Base-by-base conservation (phyloP, 208 protist species). In the Acanthamoeba lenticulata region DNA sequence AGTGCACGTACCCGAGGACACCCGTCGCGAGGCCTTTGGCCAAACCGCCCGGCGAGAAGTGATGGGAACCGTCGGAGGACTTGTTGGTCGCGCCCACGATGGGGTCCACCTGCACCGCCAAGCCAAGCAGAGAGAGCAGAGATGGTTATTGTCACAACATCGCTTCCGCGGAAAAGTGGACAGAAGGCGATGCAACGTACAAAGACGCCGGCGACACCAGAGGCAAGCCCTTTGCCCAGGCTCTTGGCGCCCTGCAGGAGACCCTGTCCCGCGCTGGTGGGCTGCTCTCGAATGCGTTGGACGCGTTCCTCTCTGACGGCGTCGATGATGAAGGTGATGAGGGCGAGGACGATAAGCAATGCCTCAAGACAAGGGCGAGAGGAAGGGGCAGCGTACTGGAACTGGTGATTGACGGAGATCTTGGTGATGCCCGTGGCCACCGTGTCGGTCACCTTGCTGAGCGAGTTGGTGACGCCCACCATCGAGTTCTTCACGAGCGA, bases 151-250 rank as follows among this genome's bases (percentile, higher is more conserved):
- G 19, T 19, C 24, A 65, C 57, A 24, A n/a, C 21, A 65, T 19
- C 24, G 57, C 24, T 86, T 24, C 32, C 40, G 29, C 9, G 19
- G 38, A 34, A 0, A 90, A 44, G 27, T 19, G 19, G 49, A 9
- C 21, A 65, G 3, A 17, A 15, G 62, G 2, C 2, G 29, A 90
- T 21, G 27, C 2, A 0, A 65, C 57, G 55, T 77, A 96, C 85
- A 34, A 94, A 72, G 5, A 95, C 65, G 40, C 97, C 96, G 5
- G 95, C 91, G 6, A 98, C 44, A 60, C 97, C 97, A 27, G 94
- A 86, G 21, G 89, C 95, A 15, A 97, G 34, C 44, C 97, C 97
- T 91, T 97, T 97, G 2, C 94, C 65, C 44, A 97, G 92, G 36
- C 97, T 97, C 74, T 77, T 38, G 9, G 95, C 40, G 29, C 97